Percentiles rank a stretch among this genome's conserved stretches.
These are phyloP conservation scores for Epicoccum sorghinum DNA, from an alignment of 2,329 filamentous ascomycete species.

Conservation along the genomic window DNA sequence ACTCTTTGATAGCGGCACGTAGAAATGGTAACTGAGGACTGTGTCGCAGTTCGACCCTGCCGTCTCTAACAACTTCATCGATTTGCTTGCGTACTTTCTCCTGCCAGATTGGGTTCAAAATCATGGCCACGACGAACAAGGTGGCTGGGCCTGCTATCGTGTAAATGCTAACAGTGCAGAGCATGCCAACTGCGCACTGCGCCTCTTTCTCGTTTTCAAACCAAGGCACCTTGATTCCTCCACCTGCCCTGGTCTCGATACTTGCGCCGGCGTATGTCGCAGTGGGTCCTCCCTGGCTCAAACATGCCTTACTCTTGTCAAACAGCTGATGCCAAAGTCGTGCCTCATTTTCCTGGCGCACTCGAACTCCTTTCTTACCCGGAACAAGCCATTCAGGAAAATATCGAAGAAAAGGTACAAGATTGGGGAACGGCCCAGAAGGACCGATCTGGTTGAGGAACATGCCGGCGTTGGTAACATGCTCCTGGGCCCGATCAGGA, in stretches of 20 bases:
- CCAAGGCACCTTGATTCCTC: not conserved
- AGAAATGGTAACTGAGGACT: constrained; percentile 44
- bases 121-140: constrained; percentile 23
- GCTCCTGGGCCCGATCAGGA: not conserved
- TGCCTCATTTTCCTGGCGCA: constrained; percentile 8
- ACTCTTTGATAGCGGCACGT: constrained; percentile 48
- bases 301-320: not conserved
- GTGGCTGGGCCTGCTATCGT: constrained; percentile 20
- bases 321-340: constrained; percentile 2
- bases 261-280: constrained; percentile 1
- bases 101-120: constrained; percentile 19
- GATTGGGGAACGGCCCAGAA: constrained; percentile 2
- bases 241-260: not conserved
- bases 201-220: constrained; percentile 18
- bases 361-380: not conserved
- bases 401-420: not conserved
- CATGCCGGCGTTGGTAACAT: constrained; percentile 4
- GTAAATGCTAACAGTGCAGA: constrained; percentile 21
- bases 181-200: constrained; percentile 22
- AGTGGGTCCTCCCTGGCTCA: too few species aligned
- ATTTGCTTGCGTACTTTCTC: constrained; percentile 12
- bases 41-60: constrained; percentile 25
- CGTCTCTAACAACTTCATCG: constrained; percentile 9
- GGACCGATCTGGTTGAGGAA: constrained; percentile 12
- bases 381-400: constrained; percentile 11